Conservation (phyloP, 1,284 basidiomycete genomes). For the Fomitopsis betulina region DNA sequence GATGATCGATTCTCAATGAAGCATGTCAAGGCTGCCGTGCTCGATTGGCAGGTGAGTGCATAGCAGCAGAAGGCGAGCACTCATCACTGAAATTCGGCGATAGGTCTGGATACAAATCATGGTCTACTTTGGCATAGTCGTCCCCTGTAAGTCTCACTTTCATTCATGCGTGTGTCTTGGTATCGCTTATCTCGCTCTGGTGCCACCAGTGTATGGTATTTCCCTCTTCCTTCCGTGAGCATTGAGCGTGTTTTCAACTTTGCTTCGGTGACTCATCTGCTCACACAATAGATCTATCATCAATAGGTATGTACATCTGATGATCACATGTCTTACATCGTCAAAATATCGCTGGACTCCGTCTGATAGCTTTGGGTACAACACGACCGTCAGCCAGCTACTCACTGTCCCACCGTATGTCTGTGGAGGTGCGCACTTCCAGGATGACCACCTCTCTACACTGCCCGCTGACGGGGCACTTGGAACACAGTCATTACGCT, state of each 20-base stretch:
- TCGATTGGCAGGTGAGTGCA: slow-evolving; percentile 58
- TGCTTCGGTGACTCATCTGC: not conserved
- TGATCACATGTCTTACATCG: not conserved
- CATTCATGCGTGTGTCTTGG: not conserved
- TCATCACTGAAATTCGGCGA: not conserved
- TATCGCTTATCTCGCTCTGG: not conserved
- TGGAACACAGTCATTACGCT: slow-evolving; percentile 43
- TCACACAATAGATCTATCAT: not conserved
- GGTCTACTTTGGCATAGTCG: slow-evolving; percentile 56
- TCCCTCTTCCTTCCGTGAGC: slow-evolving; percentile 64
- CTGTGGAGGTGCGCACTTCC: slow-evolving; percentile 43
- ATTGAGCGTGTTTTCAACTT: too few relatives aligned
- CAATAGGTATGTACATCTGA: slow-evolving; percentile 9
- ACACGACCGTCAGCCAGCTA: slow-evolving; percentile 54
- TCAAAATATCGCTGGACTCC: not conserved
- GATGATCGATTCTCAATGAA: slow-evolving; percentile 53
- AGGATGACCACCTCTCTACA: not conserved
- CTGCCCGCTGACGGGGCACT: not conserved
- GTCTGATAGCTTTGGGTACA: slow-evolving; percentile 48
- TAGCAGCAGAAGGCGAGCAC: not conserved
- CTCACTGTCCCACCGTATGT: slow-evolving; percentile 70
- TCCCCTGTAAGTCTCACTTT: slow-evolving; percentile 44
- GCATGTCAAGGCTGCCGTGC: slow-evolving; percentile 49
- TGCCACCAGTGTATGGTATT: slow-evolving; percentile 45
- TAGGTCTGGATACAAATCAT: slow-evolving; percentile 53